These are phyloP conservation scores for Lentinula novae-zelandiae DNA, from an alignment of 1,284 basidiomycete genomes.

Conservation along the genomic window DNA sequence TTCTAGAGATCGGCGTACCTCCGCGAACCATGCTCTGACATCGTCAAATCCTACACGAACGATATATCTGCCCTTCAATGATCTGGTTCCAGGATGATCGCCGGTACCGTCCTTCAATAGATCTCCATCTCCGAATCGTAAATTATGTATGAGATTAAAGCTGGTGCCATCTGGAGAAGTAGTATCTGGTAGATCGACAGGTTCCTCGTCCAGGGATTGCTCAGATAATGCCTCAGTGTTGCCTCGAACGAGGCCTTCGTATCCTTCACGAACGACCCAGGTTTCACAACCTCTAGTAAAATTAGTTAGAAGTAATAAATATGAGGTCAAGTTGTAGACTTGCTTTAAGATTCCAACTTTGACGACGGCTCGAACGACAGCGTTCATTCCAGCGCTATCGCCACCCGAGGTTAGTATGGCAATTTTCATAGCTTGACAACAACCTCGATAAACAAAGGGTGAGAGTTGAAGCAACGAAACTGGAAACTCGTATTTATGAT, in stretches of 20 bases:
- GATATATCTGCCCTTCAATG: slow-evolving; percentile 90
- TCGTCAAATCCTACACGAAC: slow-evolving; percentile 98
- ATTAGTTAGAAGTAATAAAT: slow-evolving; percentile 5
- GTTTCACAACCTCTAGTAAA: slow-evolving; percentile 80
- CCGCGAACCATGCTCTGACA: slow-evolving; percentile 91
- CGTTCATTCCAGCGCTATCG: slow-evolving; percentile 97
- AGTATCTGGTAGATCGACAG: slow-evolving; percentile 10
- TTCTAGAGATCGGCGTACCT: slow-evolving; percentile 44
- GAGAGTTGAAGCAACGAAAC: too few species aligned
- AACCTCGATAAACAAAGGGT: neutral
- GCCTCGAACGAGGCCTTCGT: slow-evolving; percentile 88
- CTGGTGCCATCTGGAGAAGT: slow-evolving; percentile 16
- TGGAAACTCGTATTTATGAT: neutral
- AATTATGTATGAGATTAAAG: slow-evolving; percentile 55
- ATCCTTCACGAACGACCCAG: slow-evolving; percentile 94
- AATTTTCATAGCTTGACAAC: slow-evolving; percentile 51
- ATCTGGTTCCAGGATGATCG: slow-evolving; percentile 65
- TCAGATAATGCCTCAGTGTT: slow-evolving; percentile 43
- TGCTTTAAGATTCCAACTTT: slow-evolving; percentile 87
- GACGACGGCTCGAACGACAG: slow-evolving; percentile 88
- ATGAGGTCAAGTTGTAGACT: slow-evolving; percentile 22
- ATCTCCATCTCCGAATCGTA: slow-evolving; percentile 89
- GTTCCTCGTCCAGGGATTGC: slow-evolving; percentile 9
- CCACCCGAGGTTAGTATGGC: slow-evolving; percentile 96
- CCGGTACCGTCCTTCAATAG: slow-evolving; percentile 89